Percentiles rank a stretch among this genome's conserved stretches.
Evolutionary conservation across 1,284 basidiomycete genomes (phyloP).

Genomic region (Ceratobasidium sp.): DNA sequence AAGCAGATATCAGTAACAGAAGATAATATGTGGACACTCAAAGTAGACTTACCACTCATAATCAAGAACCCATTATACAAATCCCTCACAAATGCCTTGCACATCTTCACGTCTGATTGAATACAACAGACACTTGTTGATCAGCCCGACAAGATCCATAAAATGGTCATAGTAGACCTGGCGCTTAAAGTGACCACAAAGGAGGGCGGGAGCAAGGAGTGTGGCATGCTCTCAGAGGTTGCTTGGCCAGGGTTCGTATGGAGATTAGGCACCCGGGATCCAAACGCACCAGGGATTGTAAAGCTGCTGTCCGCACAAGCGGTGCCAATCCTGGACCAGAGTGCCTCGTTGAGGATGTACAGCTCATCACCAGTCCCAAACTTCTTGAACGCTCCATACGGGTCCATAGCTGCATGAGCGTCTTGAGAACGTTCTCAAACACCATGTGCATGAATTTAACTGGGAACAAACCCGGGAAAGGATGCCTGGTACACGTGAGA

Average conservation of each 20-base stretch:
- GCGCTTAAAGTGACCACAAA: slow-evolving; percentile 9
- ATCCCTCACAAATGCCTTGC: slow-evolving; percentile 57
- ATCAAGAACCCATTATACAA: slow-evolving; percentile 62
- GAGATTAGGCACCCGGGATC: slow-evolving; percentile 60
- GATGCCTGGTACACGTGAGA: slow-evolving; percentile 36
- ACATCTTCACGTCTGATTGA: slow-evolving; percentile 59
- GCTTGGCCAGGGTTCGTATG: slow-evolving; percentile 53
- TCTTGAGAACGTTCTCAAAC: slow-evolving; percentile 47
- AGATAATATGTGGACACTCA: too few relatives aligned
- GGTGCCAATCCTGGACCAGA: slow-evolving; percentile 61
- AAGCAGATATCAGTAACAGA: too few relatives aligned
- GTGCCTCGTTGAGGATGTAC: not conserved
- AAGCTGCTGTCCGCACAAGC: slow-evolving; percentile 55
- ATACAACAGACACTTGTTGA: slow-evolving; percentile 62
- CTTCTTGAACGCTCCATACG: not conserved
- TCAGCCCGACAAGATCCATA: slow-evolving; percentile 59
- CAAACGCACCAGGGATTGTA: slow-evolving; percentile 63
- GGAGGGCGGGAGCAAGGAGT: slow-evolving; percentile 38
- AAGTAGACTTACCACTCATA: slow-evolving; percentile 61
- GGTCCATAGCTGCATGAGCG: slow-evolving; percentile 44
- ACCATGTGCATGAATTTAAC: slow-evolving; percentile 50
- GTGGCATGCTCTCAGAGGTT: slow-evolving; percentile 57
- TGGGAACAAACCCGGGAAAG: slow-evolving; percentile 45
- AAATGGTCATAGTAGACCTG: slow-evolving; percentile 60
- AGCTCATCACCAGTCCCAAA: slow-evolving; percentile 52